Evolutionary conservation across 768 basidiomycete genomes (phyloP), one percentile per base, ranked within the genome.

Genomic region (Naganishia vishniacii): DNA sequence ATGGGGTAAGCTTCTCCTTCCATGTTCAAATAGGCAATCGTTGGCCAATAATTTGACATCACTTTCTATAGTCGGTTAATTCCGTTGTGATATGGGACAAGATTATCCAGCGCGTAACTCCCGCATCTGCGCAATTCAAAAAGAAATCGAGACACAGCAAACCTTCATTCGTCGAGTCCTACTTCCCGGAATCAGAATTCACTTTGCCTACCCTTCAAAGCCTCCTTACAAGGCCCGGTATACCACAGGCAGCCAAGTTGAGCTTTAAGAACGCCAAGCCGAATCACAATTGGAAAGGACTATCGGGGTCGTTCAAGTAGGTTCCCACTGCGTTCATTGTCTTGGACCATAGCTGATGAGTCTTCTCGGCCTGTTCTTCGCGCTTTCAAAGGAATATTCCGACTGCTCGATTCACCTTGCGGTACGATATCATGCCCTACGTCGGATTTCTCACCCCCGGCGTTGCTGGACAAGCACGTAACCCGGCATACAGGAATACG

Each of bases 401-500:
- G 5, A 16, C 42, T 26, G 18, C 56, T 4, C 23, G 28, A 9
- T 49, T 66, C 25, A 61, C 65, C 20, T 47, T 66, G 9, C 56
- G 59, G 28, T 66, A 66, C 49, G 65, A 66, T 41, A 62, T 62
- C 28, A 66, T 66, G 65, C 65, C 65, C 12, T 66, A 66, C 60
- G 65, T 66, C 15, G 65, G 65, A 2, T 45, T 62, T 42, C 59
- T 66, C 15, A 47, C 49, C 13, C 49, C 65, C 9, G 65, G 65
- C n/a, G 51, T 66, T 6, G 65, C 45, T 1, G 65, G 47, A 18
- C 59, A 51, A 28, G 65, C 65, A 3, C 3, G 59, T 13, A 66
- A 62, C 28, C 65, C 65, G 12, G 37, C 48, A 11, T 66, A 25
- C 41, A 42, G 34, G 32, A 42, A 37, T n/a, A 61, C 49, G 20